Base-by-base conservation (phyloP, 2,329 filamentous ascomycete genomes). In the Pseudogymnoascus sp. region DNA sequence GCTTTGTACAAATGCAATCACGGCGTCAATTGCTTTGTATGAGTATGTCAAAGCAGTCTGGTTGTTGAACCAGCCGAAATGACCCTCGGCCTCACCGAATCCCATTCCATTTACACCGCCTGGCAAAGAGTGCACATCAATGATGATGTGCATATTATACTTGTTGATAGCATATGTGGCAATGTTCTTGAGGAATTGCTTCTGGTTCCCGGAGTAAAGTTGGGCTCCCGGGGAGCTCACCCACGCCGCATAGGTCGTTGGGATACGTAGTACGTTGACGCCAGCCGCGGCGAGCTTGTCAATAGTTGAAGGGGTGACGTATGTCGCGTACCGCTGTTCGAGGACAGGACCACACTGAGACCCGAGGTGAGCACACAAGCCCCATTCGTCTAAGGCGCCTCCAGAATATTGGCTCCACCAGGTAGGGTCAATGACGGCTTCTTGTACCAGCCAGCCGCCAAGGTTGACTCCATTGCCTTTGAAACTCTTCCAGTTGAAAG, bases 241-340 rank as follows among this genome's bases (percentile, higher is more conserved):
- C 73, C 73, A 76, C 4, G 72, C 72, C 1, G 73, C 71, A 52
- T 75, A 75, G 5, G 71, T 72, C 1, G 71, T 73, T 0, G 74
- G 72, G 18, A 76, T 75, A 5, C 73, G 68, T 12, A 75, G 68
- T 4, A 70, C 67, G 48, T 72, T 72, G 33, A 75, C 66, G 8
- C 70, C 70, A 2, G 65, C 65, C 12, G 66, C 65, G 9, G 71
- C 74, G 12, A 74, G 64, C 59, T 69, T 68, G 61, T 75, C 73
- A 59, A 75, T 74, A 31, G 69, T 67, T 1, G 64, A 60, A 0
- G 67, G 67, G n/a, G 65, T 72, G 60, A 74, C 65, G 60, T 67
- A 74, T 2, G 70, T 66, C 9, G 67, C 68, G 59, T 73, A 74
- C 6, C 70, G 66, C 1, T 65, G 60, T 40, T 74, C 72, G 1